These are phyloP conservation scores for Megacollybia marginata DNA, from an alignment of 768 basidiomycete species.

Conservation along the genomic window DNA sequence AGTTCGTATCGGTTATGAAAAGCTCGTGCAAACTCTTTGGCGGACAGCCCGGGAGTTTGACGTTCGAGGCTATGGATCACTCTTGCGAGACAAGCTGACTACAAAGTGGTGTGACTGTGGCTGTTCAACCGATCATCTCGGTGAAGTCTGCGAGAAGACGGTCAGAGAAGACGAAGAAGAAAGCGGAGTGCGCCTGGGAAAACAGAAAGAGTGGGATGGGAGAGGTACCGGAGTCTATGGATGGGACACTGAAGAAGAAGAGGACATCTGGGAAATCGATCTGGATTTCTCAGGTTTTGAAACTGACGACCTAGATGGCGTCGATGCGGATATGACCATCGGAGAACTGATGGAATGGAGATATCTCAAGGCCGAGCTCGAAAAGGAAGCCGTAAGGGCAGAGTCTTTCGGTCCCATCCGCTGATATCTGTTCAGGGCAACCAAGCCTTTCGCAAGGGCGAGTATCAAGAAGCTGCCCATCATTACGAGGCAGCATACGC, in stretches of 20 bases:
- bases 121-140: conserved; percentile 71
- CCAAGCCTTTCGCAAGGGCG: conserved; percentile 55
- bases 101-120: conserved; percentile 79
- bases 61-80: conserved; percentile 61
- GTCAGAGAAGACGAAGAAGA: conserved; percentile 66
- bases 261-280: conserved; percentile 70
- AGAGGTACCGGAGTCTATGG: conserved; percentile 64
- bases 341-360: conserved; percentile 71
- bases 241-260: conserved; percentile 72
- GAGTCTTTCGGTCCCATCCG: conserved; percentile 2
- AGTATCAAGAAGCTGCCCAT: conserved; percentile 46
- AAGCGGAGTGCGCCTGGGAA: conserved; percentile 49
- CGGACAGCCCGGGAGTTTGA: conserved; percentile 65
- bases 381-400: conserved; percentile 56
- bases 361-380: conserved; percentile 60
- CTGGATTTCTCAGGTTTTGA: conserved; percentile 57
- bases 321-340: conserved; percentile 55
- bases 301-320: conserved; percentile 37
- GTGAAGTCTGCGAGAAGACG: conserved; percentile 69
- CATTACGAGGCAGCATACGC: conserved; percentile 53
- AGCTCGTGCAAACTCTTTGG: conserved; percentile 59
- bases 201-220: conserved; percentile 73
- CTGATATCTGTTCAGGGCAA: conserved; percentile 44
- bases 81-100: conserved; percentile 64
- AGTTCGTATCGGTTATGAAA: conserved; percentile 58